Evolutionary conservation across 768 basidiomycete genomes (phyloP).

Genomic region (Mrakia hoshinonis): DNA sequence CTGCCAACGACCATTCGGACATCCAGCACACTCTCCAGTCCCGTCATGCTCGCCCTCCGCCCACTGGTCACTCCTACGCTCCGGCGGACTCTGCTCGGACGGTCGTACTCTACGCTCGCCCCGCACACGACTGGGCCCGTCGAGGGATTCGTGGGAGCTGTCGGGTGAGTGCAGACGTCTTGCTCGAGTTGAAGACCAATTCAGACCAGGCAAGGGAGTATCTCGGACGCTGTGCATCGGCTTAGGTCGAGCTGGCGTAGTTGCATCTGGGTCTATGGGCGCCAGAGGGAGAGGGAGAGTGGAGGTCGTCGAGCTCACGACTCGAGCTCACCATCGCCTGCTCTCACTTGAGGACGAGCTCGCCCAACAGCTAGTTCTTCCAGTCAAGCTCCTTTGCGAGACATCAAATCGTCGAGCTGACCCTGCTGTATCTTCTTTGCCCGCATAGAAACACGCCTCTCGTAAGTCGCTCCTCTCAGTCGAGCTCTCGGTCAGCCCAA

Average conservation of each 20-base stretch:
- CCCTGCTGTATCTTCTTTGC: not conserved
- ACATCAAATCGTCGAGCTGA: not conserved
- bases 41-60: not conserved
- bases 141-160: slow-evolving; percentile 19
- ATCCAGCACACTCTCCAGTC: not conserved
- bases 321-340: too few relatives aligned
- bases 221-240: not conserved
- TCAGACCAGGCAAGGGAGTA: not conserved
- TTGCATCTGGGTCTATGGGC: too few relatives aligned
- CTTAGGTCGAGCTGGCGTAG: not conserved
- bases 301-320: too few relatives aligned
- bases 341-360: too few relatives aligned
- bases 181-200: not conserved
- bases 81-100: not conserved
- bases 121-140: slow-evolving; percentile 21
- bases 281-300: too few relatives aligned
- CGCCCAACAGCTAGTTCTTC: too few relatives aligned
- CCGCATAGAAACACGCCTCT: slow-evolving; percentile 20
- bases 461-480: not conserved
- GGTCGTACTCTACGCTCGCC: slow-evolving; percentile 20
- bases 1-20: too few relatives aligned
- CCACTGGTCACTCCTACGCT: not conserved
- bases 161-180: slow-evolving; percentile 12
- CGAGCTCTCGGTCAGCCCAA: slow-evolving; percentile 13
- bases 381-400: not conserved